phyloP scores from a whole-genome alignment of 257 asterid species.

The Gynochthodes officinalis region DNA sequence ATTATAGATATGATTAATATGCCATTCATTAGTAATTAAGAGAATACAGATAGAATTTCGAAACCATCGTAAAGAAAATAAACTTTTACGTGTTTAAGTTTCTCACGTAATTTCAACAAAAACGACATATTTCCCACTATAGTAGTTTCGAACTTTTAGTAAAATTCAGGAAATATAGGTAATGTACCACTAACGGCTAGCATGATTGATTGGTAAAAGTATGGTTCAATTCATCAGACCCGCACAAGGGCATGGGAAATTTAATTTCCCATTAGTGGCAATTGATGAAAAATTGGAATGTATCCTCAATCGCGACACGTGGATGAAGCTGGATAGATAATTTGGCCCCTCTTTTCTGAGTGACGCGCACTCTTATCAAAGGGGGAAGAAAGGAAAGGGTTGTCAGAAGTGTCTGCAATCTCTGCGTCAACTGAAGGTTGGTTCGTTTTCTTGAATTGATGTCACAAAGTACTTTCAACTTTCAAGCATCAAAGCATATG shows the following conservation, averaged over 20 bases:
- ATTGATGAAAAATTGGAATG: too few relatives aligned
- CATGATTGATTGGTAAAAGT: background rate
- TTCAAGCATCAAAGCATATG: background rate
- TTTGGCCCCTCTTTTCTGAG: slow-evolving; percentile 28
- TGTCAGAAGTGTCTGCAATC: slow-evolving; percentile 18
- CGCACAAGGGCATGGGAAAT: background rate
- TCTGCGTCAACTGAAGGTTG: background rate
- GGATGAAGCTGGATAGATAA: slow-evolving; percentile 10
- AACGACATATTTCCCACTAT: background rate
- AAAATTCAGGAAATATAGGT: background rate
- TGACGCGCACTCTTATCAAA: slow-evolving; percentile 15
- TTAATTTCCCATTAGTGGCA: too few relatives aligned
- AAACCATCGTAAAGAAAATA: too few relatives aligned
- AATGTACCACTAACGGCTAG: background rate
- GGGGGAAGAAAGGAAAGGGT: background rate
- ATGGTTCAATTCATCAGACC: slow-evolving; percentile 18
- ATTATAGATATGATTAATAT: too few relatives aligned
- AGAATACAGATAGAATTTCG: too few relatives aligned
- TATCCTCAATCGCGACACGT: slow-evolving; percentile 30
- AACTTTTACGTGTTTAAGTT: too few relatives aligned
- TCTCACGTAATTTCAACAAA: background rate
- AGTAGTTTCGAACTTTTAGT: background rate
- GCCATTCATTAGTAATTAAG: too few relatives aligned
- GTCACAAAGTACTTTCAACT: background rate
- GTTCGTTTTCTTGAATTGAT: background rate